phyloP scores from a whole-genome alignment of 2,329 filamentous ascomycete species.

The Pestalotiopsis sp. region DNA sequence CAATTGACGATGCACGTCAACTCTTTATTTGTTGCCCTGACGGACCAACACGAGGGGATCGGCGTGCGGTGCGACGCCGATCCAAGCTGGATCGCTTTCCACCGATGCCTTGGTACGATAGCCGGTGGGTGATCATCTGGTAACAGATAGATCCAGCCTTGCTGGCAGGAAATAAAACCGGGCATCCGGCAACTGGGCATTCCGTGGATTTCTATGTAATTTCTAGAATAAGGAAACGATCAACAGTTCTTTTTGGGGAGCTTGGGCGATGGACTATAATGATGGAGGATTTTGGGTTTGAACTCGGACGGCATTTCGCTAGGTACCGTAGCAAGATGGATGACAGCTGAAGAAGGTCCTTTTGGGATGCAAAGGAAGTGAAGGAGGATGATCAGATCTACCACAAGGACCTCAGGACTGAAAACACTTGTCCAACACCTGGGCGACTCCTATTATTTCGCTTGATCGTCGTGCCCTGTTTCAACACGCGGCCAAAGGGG shows the following conservation, averaged over 20 bases:
- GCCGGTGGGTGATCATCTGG: not conserved
- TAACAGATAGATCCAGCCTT: not conserved
- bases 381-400: not conserved
- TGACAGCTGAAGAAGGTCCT: not conserved
- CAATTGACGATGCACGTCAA: not conserved
- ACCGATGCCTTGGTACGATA: not conserved
- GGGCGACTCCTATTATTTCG: conserved; percentile 2
- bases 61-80: not conserved
- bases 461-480: not conserved
- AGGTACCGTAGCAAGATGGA: not conserved
- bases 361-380: not conserved
- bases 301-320: not conserved
- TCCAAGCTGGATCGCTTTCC: not conserved
- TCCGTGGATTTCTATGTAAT: not conserved
- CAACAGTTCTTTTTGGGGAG: not conserved
- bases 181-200: not conserved
- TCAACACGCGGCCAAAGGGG: conserved; percentile 2
- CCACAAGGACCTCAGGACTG: too few relatives aligned
- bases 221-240: not conserved
- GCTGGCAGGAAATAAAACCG: not conserved
- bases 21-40: not conserved
- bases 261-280: too few relatives aligned
- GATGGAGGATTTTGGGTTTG: too few relatives aligned
- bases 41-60: not conserved
- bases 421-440: not conserved